These are phyloP conservation scores for Lachancea lanzarotensis DNA, from an alignment of 805 yeast genomes.

Conservation along the genomic window DNA sequence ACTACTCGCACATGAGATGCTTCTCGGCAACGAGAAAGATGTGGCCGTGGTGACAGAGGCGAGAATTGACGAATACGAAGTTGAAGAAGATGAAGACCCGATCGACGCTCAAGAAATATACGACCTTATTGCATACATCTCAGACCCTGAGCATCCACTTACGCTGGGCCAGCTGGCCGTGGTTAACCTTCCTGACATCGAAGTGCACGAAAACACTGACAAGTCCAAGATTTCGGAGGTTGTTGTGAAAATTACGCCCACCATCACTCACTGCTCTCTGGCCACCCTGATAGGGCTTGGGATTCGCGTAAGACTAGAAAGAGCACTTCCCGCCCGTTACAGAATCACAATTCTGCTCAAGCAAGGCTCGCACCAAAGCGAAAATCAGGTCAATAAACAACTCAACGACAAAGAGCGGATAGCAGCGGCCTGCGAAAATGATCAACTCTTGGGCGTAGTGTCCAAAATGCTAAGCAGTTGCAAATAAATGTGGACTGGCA, in stretches of 20 bases:
- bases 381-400: conserved; percentile 92
- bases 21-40: conserved; percentile 12
- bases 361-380: conserved; percentile 94
- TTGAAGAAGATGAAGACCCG: conserved; percentile 41
- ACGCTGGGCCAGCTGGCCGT: conserved; percentile 92
- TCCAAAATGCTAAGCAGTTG: conserved; percentile 89
- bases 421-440: conserved; percentile 97
- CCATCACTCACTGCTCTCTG: conserved; percentile 93
- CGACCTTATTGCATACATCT: conserved; percentile 75
- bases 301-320: conserved; percentile 80
- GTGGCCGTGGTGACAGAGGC: conserved; percentile 24
- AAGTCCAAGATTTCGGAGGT: conserved; percentile 61
- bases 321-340: conserved; percentile 80
- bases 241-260: conserved; percentile 82
- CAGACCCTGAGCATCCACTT: conserved; percentile 97
- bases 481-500: conserved; percentile 14
- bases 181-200: conserved; percentile 76
- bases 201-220: conserved; percentile 53
- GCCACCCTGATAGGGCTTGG: conserved; percentile 96
- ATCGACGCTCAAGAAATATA: conserved; percentile 87
- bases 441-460: conserved; percentile 82
- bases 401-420: conserved; percentile 95
- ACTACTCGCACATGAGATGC: conserved; percentile 11
- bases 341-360: conserved; percentile 74
- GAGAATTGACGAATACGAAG: conserved; percentile 18